A percentile compares a stretch with the other conserved stretches of the same genome.
Conservation (phyloP, 1,284 basidiomycete species). For the Ceratobasidium sp. region DNA sequence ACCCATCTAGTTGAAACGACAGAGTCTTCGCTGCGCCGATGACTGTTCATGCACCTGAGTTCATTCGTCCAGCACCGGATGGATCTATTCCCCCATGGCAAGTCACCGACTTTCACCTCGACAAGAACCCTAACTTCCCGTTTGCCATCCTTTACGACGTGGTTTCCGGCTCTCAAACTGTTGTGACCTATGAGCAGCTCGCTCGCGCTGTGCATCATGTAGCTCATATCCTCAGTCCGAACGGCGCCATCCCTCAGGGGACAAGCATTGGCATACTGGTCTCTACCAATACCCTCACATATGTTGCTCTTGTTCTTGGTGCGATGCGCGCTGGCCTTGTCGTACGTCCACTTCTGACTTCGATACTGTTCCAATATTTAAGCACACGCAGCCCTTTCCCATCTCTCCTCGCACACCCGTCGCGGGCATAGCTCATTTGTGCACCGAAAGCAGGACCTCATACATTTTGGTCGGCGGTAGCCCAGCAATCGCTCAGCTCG, state of each 20-base stretch:
- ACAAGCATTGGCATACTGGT: conserved; percentile 11
- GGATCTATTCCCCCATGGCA: not conserved
- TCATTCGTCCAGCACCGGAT: not conserved
- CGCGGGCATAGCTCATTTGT: conserved; percentile 16
- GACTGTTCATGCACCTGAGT: not conserved
- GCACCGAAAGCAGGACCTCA: not conserved
- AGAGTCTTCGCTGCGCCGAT: not conserved
- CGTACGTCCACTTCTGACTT: not conserved
- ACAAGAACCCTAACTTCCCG: conserved; percentile 10
- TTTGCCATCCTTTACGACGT: conserved; percentile 21
- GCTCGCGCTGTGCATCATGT: conserved; percentile 6
- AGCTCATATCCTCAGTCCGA: not conserved
- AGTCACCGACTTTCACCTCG: conserved; percentile 10
- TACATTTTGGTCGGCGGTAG: conserved; percentile 10
- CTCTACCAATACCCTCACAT: conserved; percentile 4
- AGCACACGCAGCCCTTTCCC: conserved; percentile 22
- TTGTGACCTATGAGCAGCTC: conserved; percentile 8
- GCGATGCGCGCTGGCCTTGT: conserved; percentile 29
- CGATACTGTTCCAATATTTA: no score
- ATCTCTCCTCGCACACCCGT: conserved; percentile 20
- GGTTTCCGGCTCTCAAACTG: not conserved
- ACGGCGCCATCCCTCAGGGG: not conserved
- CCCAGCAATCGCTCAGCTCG: not conserved
- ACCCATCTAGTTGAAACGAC: not conserved
- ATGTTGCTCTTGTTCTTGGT: conserved; percentile 9